phyloP scores from a whole-genome alignment of 75 land plant genomes.

The Picea sitchensis region DNA sequence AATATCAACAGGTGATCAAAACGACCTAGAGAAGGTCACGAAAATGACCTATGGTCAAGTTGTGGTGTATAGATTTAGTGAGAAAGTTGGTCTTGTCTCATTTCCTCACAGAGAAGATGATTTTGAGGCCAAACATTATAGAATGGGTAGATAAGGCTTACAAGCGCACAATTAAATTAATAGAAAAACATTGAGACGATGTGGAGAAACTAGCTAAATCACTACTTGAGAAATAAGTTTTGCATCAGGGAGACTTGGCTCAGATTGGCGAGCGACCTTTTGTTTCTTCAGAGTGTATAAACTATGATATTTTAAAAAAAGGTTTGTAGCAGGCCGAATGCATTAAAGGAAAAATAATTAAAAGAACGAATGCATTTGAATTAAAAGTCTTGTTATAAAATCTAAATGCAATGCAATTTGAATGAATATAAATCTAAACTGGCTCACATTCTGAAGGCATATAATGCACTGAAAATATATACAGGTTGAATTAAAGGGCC shows the following conservation, averaged over 20 bases:
- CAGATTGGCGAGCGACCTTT: constrained; percentile 41
- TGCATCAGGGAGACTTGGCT: constrained; percentile 44
- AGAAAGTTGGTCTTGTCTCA: constrained; percentile 53
- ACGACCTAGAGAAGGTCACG: constrained; percentile 48
- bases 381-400: no score
- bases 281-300: constrained; percentile 27
- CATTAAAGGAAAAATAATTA: no score
- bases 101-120: constrained; percentile 48
- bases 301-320: constrained; percentile 37
- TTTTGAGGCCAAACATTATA: constrained; percentile 40
- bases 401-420: no score
- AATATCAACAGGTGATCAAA: constrained; percentile 53
- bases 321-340: constrained; percentile 12
- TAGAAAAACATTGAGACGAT: constrained; percentile 31
- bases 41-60: constrained; percentile 54
- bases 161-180: constrained; percentile 26
- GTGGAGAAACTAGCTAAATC: constrained; percentile 40
- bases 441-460: no score
- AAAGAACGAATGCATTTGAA: no score
- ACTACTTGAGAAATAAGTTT: constrained; percentile 37
- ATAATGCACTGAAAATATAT: no score
- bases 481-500: no score
- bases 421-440: no score
- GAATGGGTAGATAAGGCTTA: constrained; percentile 38
- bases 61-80: constrained; percentile 54